Evolutionary conservation across 108 stramenopile species (phyloP).

Genomic region (Skeletonema tropicum): DNA sequence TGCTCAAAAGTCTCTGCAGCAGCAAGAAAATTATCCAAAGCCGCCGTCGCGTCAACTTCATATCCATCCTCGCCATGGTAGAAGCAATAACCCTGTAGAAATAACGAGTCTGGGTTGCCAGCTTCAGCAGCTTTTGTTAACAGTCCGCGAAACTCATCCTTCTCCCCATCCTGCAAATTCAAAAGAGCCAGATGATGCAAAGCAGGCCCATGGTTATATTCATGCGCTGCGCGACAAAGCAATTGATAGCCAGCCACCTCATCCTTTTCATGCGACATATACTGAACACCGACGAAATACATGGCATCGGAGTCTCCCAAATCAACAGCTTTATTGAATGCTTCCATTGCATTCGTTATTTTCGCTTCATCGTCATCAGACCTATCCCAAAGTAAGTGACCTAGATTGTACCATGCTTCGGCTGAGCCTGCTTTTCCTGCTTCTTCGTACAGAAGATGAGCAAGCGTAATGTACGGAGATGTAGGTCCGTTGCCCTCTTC

Average conservation of each 20-base stretch:
- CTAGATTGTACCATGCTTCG: constrained; percentile 83
- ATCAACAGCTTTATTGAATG: constrained; percentile 72
- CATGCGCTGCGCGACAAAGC: constrained; percentile 58
- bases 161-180: constrained; percentile 56
- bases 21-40: constrained; percentile 64
- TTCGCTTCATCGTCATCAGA: constrained; percentile 32
- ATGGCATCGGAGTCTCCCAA: constrained; percentile 82
- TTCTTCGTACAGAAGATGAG: constrained; percentile 54
- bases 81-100: constrained; percentile 66
- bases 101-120: constrained; percentile 68
- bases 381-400: constrained; percentile 75
- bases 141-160: constrained; percentile 44
- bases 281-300: constrained; percentile 80
- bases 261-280: constrained; percentile 41
- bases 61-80: constrained; percentile 77
- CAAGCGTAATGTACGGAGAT: constrained; percentile 19
- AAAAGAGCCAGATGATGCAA: constrained; percentile 79
- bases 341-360: constrained; percentile 54
- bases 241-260: constrained; percentile 32
- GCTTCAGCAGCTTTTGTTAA: constrained; percentile 55
- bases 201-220: constrained; percentile 66
- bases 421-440: constrained; percentile 62
- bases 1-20: constrained; percentile 68
- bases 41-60: constrained; percentile 41
- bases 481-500: neutral